A percentile compares a stretch with the other conserved stretches of the same genome.
Evolutionary conservation across 1,284 basidiomycete genomes (phyloP).

Genomic region (Volvariella volvacea): DNA sequence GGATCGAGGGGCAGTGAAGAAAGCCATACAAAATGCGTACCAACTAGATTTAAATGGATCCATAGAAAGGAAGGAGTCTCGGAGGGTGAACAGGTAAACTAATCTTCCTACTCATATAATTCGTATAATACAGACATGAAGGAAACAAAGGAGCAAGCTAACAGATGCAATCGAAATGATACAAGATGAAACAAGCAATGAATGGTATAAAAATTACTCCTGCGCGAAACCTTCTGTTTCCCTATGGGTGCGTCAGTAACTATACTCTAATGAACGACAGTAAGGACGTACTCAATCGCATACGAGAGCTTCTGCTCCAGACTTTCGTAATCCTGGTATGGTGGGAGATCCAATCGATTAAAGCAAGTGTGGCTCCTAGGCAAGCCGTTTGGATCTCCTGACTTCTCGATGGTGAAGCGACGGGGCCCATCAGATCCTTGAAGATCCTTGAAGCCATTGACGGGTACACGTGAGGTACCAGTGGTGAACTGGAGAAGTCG

Average conservation of each 20-base stretch:
- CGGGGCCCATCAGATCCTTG: slow-evolving; percentile 96
- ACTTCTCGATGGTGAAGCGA: slow-evolving; percentile 94
- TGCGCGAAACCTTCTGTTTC: slow-evolving; percentile 60
- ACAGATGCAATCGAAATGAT: too few relatives aligned
- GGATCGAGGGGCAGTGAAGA: too few relatives aligned
- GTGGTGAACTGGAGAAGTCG: slow-evolving; percentile 95
- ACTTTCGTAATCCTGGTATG: slow-evolving; percentile 86
- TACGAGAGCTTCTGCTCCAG: slow-evolving; percentile 86
- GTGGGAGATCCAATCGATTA: slow-evolving; percentile 87
- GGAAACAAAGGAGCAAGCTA: too few relatives aligned
- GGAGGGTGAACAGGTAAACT: too few relatives aligned
- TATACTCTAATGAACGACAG: slow-evolving; percentile 5
- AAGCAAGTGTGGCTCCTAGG: slow-evolving; percentile 92
- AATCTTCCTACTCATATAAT: too few relatives aligned
- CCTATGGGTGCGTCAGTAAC: slow-evolving; percentile 21
- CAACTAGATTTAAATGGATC: too few relatives aligned
- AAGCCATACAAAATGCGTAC: too few relatives aligned
- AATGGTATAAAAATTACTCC: slow-evolving; percentile 25
- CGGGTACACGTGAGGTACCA: slow-evolving; percentile 94
- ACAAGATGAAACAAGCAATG: background rate
- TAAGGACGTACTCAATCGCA: slow-evolving; percentile 73
- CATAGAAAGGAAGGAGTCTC: too few relatives aligned
- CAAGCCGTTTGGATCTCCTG: slow-evolving; percentile 85
- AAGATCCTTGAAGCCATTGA: slow-evolving; percentile 98
- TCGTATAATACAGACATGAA: too few relatives aligned